phyloP scores from a whole-genome alignment of 1,139 yeast species.

The Blastobotrys malaysiensis region DNA sequence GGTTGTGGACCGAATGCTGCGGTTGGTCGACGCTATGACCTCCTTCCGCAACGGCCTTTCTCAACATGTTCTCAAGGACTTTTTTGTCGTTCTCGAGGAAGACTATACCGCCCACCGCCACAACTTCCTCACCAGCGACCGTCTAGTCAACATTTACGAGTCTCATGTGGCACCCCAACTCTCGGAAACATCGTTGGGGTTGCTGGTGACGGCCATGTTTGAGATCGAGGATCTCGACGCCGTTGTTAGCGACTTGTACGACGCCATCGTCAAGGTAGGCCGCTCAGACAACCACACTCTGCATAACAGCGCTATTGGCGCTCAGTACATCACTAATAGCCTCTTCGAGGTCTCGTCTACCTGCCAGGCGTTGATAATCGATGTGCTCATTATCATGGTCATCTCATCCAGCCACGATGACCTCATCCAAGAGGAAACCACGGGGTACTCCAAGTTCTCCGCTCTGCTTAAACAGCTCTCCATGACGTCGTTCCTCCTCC shows the following conservation, averaged over 20 bases:
- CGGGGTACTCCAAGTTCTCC: slow-evolving; percentile 17
- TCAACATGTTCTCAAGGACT: slow-evolving; percentile 12
- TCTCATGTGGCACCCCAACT: slow-evolving; percentile 16
- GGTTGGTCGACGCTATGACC: slow-evolving; percentile 16
- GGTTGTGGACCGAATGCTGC: slow-evolving; percentile 15
- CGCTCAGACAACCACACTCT: background rate
- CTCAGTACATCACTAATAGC: slow-evolving; percentile 15
- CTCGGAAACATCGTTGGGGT: slow-evolving; percentile 17
- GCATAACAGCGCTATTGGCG: background rate
- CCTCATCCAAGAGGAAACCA: slow-evolving; percentile 18
- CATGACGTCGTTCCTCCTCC: background rate
- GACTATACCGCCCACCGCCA: slow-evolving; percentile 17
- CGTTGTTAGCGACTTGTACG: slow-evolving; percentile 9
- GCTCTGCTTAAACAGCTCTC: slow-evolving; percentile 14
- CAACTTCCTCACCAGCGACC: slow-evolving; percentile 18
- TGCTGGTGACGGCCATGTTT: slow-evolving; percentile 18
- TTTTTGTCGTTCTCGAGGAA: slow-evolving; percentile 14
- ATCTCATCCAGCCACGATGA: slow-evolving; percentile 20
- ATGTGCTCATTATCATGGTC: slow-evolving; percentile 20
- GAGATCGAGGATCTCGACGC: slow-evolving; percentile 20
- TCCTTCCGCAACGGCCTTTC: slow-evolving; percentile 16
- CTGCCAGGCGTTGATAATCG: slow-evolving; percentile 17
- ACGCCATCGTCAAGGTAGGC: slow-evolving; percentile 1
- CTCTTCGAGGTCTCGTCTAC: slow-evolving; percentile 19
- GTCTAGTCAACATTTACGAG: slow-evolving; percentile 18